Evolutionary conservation across 2,329 filamentous ascomycete genomes (phyloP).

Genomic region (Neodidymelliopsis sp.): DNA sequence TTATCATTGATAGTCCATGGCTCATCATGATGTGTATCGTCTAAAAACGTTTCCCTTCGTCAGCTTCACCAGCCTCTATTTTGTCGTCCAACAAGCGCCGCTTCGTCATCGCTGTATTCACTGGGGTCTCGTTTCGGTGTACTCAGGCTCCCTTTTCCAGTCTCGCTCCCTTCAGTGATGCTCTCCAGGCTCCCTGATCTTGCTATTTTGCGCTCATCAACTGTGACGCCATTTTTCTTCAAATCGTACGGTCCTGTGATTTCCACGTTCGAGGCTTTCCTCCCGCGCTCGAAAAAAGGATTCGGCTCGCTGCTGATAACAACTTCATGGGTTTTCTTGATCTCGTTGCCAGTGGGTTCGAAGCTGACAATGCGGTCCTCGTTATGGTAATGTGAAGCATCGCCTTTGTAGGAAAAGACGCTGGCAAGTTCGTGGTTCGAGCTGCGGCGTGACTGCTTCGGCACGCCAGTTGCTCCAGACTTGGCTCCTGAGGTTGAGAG

Average conservation of each 20-base stretch:
- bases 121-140: constrained; percentile 23
- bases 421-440: constrained; percentile 38
- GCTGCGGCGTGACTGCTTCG: constrained; percentile 15
- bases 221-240: constrained; percentile 16
- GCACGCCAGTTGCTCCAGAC: constrained; percentile 5
- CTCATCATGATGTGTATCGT: background rate
- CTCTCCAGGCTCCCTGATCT: constrained; percentile 34
- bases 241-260: constrained; percentile 12
- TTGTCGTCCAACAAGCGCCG: constrained; percentile 26
- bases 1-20: background rate
- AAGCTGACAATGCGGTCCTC: constrained; percentile 29
- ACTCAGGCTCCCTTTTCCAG: constrained; percentile 26
- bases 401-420: constrained; percentile 29
- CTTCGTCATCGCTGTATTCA: constrained; percentile 36
- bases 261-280: constrained; percentile 18
- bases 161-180: constrained; percentile 33
- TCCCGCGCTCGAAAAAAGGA: constrained; percentile 20
- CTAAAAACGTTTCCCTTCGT: background rate
- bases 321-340: constrained; percentile 43
- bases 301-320: constrained; percentile 35
- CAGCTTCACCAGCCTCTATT: constrained; percentile 15
- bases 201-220: constrained; percentile 18
- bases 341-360: constrained; percentile 35
- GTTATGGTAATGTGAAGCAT: constrained; percentile 10
- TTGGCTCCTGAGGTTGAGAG: constrained; percentile 27